phyloP scores from a whole-genome alignment of 306 rosid species.

The Purshia tridentata region DNA sequence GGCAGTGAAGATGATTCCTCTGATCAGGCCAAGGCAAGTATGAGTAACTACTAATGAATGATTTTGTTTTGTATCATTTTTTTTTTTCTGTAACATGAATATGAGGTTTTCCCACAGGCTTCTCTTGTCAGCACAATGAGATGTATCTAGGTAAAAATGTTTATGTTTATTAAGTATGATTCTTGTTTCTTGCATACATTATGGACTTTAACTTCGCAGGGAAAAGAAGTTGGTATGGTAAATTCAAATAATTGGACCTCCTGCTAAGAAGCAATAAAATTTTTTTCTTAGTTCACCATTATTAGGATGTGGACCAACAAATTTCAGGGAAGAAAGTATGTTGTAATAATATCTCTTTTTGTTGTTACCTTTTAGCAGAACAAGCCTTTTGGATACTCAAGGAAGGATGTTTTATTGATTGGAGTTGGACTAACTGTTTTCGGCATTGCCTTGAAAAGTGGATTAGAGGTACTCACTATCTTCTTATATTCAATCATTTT shows the following conservation, averaged over 20 bases:
- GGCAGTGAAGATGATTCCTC: conserved; percentile 44
- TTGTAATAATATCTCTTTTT: not conserved
- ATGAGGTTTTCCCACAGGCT: conserved; percentile 17
- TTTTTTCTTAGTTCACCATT: not conserved
- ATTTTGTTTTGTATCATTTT: not conserved
- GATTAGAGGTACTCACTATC: conserved; percentile 65
- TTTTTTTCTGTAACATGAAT: not conserved
- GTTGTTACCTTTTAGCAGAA: conserved; percentile 38
- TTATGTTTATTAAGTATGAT: not conserved
- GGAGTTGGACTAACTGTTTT: conserved; percentile 78
- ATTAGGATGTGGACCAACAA: not conserved
- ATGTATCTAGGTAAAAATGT: not conserved
- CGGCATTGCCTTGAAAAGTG: conserved; percentile 78
- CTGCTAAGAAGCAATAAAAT: not conserved
- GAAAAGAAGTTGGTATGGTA: not conserved
- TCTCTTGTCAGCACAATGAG: not conserved
- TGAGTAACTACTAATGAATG: conserved; percentile 17
- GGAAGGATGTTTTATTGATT: conserved; percentile 91
- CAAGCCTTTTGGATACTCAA: conserved; percentile 76
- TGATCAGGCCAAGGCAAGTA: conserved; percentile 59
- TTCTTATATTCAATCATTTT: not conserved
- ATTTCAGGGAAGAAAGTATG: not conserved
- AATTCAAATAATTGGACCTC: not conserved
- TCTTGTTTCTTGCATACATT: not conserved
- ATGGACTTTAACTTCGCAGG: conserved; percentile 1